A percentile compares a stretch with the other conserved stretches of the same genome.
Evolutionary conservation across 352 stramenopile species (phyloP).

Genomic region (Aphanomyces invadans): DNA sequence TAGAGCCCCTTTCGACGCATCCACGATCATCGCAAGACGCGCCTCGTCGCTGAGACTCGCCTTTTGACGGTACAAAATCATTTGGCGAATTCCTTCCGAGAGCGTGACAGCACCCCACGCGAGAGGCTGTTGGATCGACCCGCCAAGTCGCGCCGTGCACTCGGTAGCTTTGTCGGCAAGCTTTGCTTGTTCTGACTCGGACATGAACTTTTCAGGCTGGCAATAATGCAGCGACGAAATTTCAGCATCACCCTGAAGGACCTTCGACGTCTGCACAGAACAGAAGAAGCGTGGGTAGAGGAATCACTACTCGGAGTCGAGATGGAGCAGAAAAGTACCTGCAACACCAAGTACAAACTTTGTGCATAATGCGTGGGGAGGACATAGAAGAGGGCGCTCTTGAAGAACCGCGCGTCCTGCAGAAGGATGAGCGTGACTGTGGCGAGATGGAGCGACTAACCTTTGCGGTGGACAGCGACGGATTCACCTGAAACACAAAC

Average conservation of each 20-base stretch:
- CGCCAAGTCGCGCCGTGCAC: conserved; percentile 37
- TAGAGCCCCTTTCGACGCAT: conserved; percentile 38
- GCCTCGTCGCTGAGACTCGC: conserved; percentile 51
- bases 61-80: conserved; percentile 61
- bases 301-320: too few relatives aligned
- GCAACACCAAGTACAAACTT: conserved; percentile 55
- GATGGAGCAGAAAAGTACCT: too few relatives aligned
- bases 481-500: conserved; percentile 39
- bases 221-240: conserved; percentile 38
- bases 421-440: not conserved
- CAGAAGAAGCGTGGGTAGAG: too few relatives aligned
- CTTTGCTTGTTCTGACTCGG: conserved; percentile 44
- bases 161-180: conserved; percentile 46
- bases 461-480: not conserved
- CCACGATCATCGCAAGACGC: conserved; percentile 41
- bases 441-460: not conserved
- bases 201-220: conserved; percentile 45
- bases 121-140: conserved; percentile 28
- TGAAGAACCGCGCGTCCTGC: not conserved
- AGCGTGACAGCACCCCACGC: conserved; percentile 53
- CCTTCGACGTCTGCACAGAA: conserved; percentile 31
- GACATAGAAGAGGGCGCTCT: conserved; percentile 44
- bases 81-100: conserved; percentile 36
- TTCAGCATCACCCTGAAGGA: conserved; percentile 35
- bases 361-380: conserved; percentile 42